phyloP scores from a whole-genome alignment of 1,139 yeast species.

The Saccharomyces hybrid region DNA sequence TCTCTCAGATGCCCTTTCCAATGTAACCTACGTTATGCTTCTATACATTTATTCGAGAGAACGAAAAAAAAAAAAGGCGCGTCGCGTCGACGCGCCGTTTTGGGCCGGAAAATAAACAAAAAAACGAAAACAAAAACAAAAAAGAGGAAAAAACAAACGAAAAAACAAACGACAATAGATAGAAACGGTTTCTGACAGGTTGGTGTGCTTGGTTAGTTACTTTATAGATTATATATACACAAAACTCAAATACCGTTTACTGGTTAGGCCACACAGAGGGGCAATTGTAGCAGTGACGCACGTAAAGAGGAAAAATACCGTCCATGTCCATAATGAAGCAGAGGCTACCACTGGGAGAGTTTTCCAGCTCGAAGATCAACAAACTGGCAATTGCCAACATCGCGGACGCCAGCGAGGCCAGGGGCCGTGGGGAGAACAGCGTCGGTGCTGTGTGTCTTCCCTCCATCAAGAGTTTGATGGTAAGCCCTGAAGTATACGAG shows the following conservation, averaged over 20 bases:
- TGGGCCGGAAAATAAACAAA: constrained; percentile 15
- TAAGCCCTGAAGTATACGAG: not conserved
- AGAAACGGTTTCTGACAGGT: constrained; percentile 2
- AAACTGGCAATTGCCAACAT: constrained; percentile 8
- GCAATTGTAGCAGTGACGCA: not conserved
- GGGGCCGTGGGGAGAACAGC: not conserved
- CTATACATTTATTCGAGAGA: not conserved
- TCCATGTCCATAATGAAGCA: constrained; percentile 10
- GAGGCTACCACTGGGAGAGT: constrained; percentile 25
- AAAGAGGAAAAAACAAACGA: not conserved
- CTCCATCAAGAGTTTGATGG: constrained; percentile 1
- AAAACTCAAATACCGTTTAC: not conserved
- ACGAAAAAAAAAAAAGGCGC: not conserved
- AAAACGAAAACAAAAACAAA: constrained; percentile 1
- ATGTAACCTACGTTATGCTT: constrained; percentile 12
- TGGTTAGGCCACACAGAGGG: not conserved
- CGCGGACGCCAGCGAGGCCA: not conserved
- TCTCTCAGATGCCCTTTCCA: constrained; percentile 32
- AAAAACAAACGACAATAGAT: constrained; percentile 3
- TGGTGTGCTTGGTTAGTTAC: not conserved
- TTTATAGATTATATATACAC: constrained; percentile 1
- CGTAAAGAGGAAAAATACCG: not conserved
- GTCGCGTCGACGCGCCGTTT: constrained; percentile 3
- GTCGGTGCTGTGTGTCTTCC: not conserved
- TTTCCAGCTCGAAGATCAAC: constrained; percentile 23